phyloP scores from a whole-genome alignment of 2,329 filamentous ascomycete genomes.

The Eutypa lata region DNA sequence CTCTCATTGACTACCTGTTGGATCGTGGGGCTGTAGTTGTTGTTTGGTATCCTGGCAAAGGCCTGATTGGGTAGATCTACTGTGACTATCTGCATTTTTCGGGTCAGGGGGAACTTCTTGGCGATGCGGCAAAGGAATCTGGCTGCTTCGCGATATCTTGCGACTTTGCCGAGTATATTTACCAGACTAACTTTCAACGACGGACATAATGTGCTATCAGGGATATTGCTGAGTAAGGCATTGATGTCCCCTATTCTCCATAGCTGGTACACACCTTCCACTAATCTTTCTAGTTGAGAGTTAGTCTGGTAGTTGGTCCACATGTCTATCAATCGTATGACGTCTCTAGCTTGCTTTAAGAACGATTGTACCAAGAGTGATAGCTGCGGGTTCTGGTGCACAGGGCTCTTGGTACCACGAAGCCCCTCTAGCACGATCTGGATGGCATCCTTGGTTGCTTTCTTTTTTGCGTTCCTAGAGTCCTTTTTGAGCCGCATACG shows the following conservation, averaged over 20 bases:
- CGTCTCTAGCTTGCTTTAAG: slow-evolving; percentile 13
- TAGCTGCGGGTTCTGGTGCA: background rate
- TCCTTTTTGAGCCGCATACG: slow-evolving; percentile 19
- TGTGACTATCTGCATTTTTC: slow-evolving; percentile 23
- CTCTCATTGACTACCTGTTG: slow-evolving; percentile 7
- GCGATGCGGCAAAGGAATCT: slow-evolving; percentile 30
- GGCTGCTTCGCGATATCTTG: slow-evolving; percentile 34
- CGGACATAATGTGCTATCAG: slow-evolving; percentile 14
- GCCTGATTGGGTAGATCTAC: slow-evolving; percentile 26
- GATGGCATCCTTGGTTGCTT: slow-evolving; percentile 10
- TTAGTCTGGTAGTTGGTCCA: slow-evolving; percentile 24
- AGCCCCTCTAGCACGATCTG: slow-evolving; percentile 4
- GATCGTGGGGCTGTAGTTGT: slow-evolving; percentile 2
- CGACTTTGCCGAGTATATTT: slow-evolving; percentile 33
- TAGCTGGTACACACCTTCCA: slow-evolving; percentile 26
- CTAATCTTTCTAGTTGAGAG: slow-evolving; percentile 20
- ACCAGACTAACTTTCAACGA: slow-evolving; percentile 18
- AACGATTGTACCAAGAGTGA: slow-evolving; percentile 9
- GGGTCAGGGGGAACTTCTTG: slow-evolving; percentile 25
- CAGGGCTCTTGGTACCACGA: background rate
- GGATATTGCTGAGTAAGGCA: slow-evolving; percentile 17
- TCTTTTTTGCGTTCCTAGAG: background rate
- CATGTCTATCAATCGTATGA: slow-evolving; percentile 18
- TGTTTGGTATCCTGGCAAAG: slow-evolving; percentile 14
- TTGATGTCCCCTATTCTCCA: slow-evolving; percentile 11